Conservation (phyloP, 495 filamentous ascomycete species). For the Baudoinia panamericana region DNA sequence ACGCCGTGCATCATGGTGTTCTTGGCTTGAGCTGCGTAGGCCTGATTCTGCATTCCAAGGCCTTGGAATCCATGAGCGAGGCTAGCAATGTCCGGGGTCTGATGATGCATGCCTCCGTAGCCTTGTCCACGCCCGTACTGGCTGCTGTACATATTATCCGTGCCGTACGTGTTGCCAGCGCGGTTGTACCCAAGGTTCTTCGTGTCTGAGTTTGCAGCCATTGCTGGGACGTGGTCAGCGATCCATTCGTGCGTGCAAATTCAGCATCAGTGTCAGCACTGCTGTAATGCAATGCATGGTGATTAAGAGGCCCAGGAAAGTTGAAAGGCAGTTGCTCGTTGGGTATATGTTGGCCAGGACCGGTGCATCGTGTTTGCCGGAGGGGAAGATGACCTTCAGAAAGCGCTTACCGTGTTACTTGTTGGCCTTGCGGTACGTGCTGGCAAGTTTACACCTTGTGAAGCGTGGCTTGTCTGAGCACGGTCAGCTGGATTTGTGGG, state of each 20-base stretch:
- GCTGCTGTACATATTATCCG: conserved; percentile 17
- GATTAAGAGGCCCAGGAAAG: not conserved
- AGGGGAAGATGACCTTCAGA: no score
- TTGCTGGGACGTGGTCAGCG: conserved; percentile 8
- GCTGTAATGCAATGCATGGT: not conserved
- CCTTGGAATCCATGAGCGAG: conserved; percentile 25
- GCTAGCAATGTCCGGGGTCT: conserved; percentile 19
- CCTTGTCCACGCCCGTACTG: conserved; percentile 20
- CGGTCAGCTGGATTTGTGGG: not conserved
- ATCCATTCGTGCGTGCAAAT: not conserved
- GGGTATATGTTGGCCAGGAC: not conserved
- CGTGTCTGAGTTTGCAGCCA: conserved; percentile 10
- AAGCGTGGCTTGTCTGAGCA: not conserved
- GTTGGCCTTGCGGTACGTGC: not conserved
- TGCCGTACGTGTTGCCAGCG: conserved; percentile 7
- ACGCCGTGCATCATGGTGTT: conserved; percentile 21
- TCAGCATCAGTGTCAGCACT: not conserved
- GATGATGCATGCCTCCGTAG: conserved; percentile 21
- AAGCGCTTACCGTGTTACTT: conserved; percentile 7
- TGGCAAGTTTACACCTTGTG: not conserved
- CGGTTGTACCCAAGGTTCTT: conserved; percentile 19
- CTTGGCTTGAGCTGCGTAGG: conserved; percentile 26
- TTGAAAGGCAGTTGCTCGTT: not conserved
- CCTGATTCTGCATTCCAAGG: conserved; percentile 23
- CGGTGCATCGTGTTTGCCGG: no score